phyloP scores from a whole-genome alignment of 2,329 filamentous ascomycete species.

The Monosporascus cannonballus region DNA sequence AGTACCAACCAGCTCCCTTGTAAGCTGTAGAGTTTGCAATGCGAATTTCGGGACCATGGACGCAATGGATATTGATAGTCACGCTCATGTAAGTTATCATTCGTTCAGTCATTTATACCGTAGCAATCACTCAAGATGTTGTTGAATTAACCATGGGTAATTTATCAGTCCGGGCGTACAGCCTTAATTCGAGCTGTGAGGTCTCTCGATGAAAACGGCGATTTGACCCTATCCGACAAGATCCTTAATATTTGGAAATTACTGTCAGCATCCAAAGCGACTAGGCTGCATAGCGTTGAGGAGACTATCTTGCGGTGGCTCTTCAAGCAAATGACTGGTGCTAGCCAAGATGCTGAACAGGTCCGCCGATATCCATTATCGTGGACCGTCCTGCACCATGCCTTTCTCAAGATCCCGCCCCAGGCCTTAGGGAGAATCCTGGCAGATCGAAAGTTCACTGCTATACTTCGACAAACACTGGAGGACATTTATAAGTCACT shows the following conservation, averaged over 20 bases:
- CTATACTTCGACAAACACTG: slow-evolving; percentile 59
- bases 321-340: slow-evolving; percentile 53
- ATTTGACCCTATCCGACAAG: slow-evolving; percentile 38
- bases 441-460: slow-evolving; percentile 61
- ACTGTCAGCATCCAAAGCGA: slow-evolving; percentile 35
- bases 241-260: slow-evolving; percentile 43
- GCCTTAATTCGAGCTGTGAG: slow-evolving; percentile 47
- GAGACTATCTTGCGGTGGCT: slow-evolving; percentile 57
- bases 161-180: slow-evolving; percentile 21
- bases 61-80: slow-evolving; percentile 21
- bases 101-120: not conserved
- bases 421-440: slow-evolving; percentile 67
- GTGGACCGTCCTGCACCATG: slow-evolving; percentile 56
- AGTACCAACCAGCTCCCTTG: not conserved
- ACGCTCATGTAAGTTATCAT: slow-evolving; percentile 9
- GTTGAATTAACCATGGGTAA: not conserved
- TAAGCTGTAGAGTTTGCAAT: slow-evolving; percentile 11
- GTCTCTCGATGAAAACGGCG: slow-evolving; percentile 47
- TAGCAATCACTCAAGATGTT: not conserved
- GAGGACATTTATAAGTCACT: slow-evolving; percentile 44
- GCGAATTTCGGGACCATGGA: slow-evolving; percentile 10
- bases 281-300: slow-evolving; percentile 46
- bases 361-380: slow-evolving; percentile 49
- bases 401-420: slow-evolving; percentile 60
- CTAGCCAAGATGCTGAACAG: slow-evolving; percentile 40